These are phyloP conservation scores for Picea sitchensis DNA, from an alignment of 75 land plant species.

Conservation along the genomic window DNA sequence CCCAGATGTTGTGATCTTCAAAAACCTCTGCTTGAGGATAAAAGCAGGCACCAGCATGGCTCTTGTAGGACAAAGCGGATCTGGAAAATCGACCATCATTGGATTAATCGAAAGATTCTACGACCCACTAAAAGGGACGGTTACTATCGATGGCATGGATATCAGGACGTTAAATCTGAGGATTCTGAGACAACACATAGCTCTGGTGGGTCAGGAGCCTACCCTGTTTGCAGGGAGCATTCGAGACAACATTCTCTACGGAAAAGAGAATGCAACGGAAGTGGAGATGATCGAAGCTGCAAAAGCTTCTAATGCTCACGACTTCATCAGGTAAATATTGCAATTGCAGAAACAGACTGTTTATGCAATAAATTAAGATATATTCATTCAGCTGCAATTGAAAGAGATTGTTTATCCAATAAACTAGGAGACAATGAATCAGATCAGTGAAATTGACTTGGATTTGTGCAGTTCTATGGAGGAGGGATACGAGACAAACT, in stretches of 20 bases:
- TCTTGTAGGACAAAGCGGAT: conserved; percentile 16
- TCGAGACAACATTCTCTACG: conserved; percentile 35
- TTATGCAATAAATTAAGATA: too few relatives aligned
- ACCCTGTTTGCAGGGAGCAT: conserved; percentile 39
- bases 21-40: background rate
- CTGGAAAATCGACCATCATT: conserved; percentile 14
- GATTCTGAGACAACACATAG: conserved; percentile 26
- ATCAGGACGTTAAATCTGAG: conserved; percentile 22
- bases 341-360: too few relatives aligned
- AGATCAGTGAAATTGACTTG: too few relatives aligned
- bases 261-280: conserved; percentile 33
- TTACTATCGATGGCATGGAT: conserved; percentile 24
- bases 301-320: conserved; percentile 35
- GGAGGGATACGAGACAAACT: background rate
- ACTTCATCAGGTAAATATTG: conserved; percentile 43
- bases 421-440: too few relatives aligned
- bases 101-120: conserved; percentile 19
- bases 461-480: background rate
- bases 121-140: conserved; percentile 20
- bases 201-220: conserved; percentile 49
- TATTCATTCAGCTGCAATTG: too few relatives aligned
- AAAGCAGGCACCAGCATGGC: conserved; percentile 16
- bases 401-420: too few relatives aligned
- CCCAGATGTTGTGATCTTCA: conserved; percentile 19
- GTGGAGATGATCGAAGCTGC: conserved; percentile 39